Base-by-base conservation (phyloP, 257 asterid species). In the Prunella vulgaris region DNA sequence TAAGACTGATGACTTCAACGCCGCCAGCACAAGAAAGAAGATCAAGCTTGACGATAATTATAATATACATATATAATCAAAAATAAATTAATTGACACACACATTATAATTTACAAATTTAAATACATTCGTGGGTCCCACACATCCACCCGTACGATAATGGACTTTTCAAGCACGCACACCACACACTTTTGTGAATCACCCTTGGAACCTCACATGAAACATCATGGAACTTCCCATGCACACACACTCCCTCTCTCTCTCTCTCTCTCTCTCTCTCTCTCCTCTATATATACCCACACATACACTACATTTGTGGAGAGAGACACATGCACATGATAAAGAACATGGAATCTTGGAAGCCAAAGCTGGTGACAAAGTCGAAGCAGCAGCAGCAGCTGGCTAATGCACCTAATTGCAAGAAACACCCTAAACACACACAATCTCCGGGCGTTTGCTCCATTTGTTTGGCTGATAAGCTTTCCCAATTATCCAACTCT, bases 381-480 rank as follows among this genome's bases (percentile, higher is more conserved):
- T 77, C 87, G 27, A 78, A 71, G 68, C 7, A n/a, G n/a, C n/a
- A n/a, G n/a, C n/a, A n/a, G n/a, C n/a, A n/a, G n/a, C n/a, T 17
- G 4, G 58, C 77, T 68, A 33, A 48, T 74, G 60, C 54, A 32
- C 10, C 53, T 15, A 46, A 60, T 2, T 90, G 97, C 86, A 81
- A 76, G 72, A 88, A 80, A 68, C 97, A 90, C 32, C 92, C 96
- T 0, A 90, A 81, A 12, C 94, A 90, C 79, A 63, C 72, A 33
- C 97, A 88, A 62, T 83, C 88, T 0, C 94, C 96, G 0, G 97
- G 97, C 0, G 92, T 90, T 27, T 90, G 97, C 60, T 85, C 97
- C 2, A 30, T 85, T 38, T 90, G 97, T 51, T 83, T 90, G 0
- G 69, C 35, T 3, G 87, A 90, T 58, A 88, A 83, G 56, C 97